A percentile compares a stretch with the other conserved stretches of the same genome.
phyloP scores from a whole-genome alignment of 2,329 filamentous ascomycete genomes.

The Aspergillus latus region DNA sequence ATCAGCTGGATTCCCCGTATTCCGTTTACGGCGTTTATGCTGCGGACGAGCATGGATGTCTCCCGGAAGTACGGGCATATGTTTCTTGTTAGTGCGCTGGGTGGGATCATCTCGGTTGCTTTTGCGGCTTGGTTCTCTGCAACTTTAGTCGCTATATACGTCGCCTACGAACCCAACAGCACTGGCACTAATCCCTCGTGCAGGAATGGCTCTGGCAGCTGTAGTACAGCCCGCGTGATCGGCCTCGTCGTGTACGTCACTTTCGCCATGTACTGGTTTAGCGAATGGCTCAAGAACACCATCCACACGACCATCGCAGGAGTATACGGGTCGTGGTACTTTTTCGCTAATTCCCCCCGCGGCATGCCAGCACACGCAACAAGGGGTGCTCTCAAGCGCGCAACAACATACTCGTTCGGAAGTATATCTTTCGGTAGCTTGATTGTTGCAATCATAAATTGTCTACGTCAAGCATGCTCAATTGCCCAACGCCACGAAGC shows the following conservation, averaged over 20 bases:
- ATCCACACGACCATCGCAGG: constrained; percentile 86
- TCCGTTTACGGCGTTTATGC: constrained; percentile 86
- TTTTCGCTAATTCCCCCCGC: constrained; percentile 60
- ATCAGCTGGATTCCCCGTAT: constrained; percentile 87
- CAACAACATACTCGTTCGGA: constrained; percentile 88
- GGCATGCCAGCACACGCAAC: constrained; percentile 76
- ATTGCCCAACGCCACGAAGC: constrained; percentile 69
- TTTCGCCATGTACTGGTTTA: constrained; percentile 91
- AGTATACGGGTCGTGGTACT: constrained; percentile 93
- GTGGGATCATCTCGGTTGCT: constrained; percentile 71
- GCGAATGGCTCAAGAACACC: constrained; percentile 90
- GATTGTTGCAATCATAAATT: constrained; percentile 82
- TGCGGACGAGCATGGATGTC: constrained; percentile 81
- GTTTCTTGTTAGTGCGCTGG: constrained; percentile 80
- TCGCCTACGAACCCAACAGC: constrained; percentile 68
- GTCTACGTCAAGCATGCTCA: constrained; percentile 76
- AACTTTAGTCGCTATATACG: constrained; percentile 82
- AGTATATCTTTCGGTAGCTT: constrained; percentile 85
- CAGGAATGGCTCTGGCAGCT: constrained; percentile 51
- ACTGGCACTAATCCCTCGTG: constrained; percentile 55
- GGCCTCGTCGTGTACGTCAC: constrained; percentile 83
- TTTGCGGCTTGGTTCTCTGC: constrained; percentile 84
- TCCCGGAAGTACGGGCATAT: constrained; percentile 82
- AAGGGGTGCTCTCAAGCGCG: constrained; percentile 73
- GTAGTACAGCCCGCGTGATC: constrained; percentile 74